Evolutionary conservation across 2,329 filamentous ascomycete species (phyloP).

Genomic region (Hymenoscyphus infarciens): DNA sequence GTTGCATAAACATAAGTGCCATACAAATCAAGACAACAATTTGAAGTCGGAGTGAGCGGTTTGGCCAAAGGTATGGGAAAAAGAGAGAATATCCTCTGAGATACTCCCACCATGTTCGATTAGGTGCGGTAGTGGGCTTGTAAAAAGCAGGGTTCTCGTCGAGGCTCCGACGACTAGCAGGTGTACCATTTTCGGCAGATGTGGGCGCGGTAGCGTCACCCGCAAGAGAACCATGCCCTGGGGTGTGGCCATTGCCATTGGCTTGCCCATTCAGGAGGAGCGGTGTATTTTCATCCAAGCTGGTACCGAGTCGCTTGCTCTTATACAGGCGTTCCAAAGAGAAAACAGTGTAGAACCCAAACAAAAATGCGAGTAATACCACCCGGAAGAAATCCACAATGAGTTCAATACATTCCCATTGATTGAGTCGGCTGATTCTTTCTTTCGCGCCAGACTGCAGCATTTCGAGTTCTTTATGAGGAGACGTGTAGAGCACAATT

Average conservation of each 20-base stretch:
- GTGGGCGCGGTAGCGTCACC: slow-evolving; percentile 1
- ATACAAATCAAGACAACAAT: slow-evolving; percentile 80
- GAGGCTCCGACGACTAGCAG: slow-evolving; percentile 39
- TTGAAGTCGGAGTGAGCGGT: slow-evolving; percentile 72
- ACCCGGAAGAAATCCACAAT: slow-evolving; percentile 66
- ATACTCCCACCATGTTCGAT: slow-evolving; percentile 95
- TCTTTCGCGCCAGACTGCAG: slow-evolving; percentile 39
- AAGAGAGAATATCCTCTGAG: slow-evolving; percentile 87
- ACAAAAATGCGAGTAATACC: slow-evolving; percentile 52
- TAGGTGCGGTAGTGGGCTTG: slow-evolving; percentile 78
- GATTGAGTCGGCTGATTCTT: slow-evolving; percentile 37
- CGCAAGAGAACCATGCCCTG: slow-evolving; percentile 40
- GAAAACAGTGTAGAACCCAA: slow-evolving; percentile 57
- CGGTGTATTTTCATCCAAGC: slow-evolving; percentile 55
- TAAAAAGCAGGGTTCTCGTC: slow-evolving; percentile 77
- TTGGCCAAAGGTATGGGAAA: slow-evolving; percentile 95
- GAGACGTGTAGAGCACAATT: slow-evolving; percentile 62
- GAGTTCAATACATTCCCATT: slow-evolving; percentile 64
- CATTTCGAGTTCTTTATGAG: slow-evolving; percentile 56
- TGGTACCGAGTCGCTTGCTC: slow-evolving; percentile 16
- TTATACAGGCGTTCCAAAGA: slow-evolving; percentile 36
- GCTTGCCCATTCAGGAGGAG: slow-evolving; percentile 49
- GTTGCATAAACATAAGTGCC: slow-evolving; percentile 71
- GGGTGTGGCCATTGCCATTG: slow-evolving; percentile 32
- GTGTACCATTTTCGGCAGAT: slow-evolving; percentile 33